These are phyloP conservation scores for Fusarium brachygibbosum DNA, from an alignment of 2,329 filamentous ascomycete genomes.

Conservation along the genomic window DNA sequence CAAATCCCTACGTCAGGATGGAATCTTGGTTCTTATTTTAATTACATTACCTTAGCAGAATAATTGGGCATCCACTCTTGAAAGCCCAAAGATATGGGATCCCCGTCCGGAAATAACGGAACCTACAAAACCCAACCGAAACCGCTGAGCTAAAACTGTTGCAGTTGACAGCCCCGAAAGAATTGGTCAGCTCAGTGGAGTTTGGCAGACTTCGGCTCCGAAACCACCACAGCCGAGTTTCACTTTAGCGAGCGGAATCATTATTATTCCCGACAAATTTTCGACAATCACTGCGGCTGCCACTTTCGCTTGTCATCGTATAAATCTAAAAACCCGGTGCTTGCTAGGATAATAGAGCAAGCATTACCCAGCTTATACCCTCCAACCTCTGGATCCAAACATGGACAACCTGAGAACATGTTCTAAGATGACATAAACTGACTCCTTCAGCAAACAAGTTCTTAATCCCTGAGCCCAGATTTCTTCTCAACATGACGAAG, in stretches of 20 bases:
- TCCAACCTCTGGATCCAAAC: no score
- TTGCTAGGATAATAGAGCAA: neutral
- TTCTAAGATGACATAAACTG: no score
- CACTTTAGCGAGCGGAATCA: neutral
- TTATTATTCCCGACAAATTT: constrained; percentile 1
- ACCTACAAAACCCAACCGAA: neutral
- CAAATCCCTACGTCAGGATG: neutral
- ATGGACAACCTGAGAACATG: no score
- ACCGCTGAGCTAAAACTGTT: constrained; percentile 1
- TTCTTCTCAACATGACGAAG: no score
- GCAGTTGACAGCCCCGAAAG: neutral
- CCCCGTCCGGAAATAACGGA: constrained; percentile 6
- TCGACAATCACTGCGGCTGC: neutral
- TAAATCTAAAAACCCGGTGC: neutral
- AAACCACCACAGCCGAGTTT: neutral
- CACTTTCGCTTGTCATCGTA: neutral
- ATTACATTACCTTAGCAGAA: constrained; percentile 7
- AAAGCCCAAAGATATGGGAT: constrained; percentile 17
- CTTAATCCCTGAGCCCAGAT: no score
- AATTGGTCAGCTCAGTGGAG: constrained; percentile 2
- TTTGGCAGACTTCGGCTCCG: neutral
- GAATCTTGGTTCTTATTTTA: constrained; percentile 25
- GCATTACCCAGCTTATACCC: neutral
- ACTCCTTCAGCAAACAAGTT: no score
- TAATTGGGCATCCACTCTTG: constrained; percentile 1